Conservation (phyloP, 23 red algal species). For the Gracilaria caudata region DNA sequence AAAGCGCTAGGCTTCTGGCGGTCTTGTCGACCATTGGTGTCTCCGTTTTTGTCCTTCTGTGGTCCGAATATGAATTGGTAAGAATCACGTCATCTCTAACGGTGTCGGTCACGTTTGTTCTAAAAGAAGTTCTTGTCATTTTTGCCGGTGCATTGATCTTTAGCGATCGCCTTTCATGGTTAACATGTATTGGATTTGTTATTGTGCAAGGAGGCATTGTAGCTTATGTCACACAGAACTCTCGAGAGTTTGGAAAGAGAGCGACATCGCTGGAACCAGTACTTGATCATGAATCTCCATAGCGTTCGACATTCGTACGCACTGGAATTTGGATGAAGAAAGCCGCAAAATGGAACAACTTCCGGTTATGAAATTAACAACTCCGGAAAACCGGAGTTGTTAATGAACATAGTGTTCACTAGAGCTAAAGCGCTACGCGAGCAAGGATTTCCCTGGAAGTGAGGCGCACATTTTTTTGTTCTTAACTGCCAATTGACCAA, state of each 20-base stretch:
- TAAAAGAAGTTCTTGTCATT: conserved; percentile 88
- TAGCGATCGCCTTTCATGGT: conserved; percentile 58
- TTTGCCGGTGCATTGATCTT: conserved; percentile 83
- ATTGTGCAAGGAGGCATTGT: conserved; percentile 70
- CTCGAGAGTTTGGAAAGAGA: not conserved
- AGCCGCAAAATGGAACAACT: no score
- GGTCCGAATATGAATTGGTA: conserved; percentile 92
- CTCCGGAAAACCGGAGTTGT: no score
- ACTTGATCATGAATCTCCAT: not conserved
- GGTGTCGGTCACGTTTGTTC: conserved; percentile 77
- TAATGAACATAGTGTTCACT: not conserved
- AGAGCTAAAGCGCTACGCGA: not conserved
- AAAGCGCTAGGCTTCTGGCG: conserved; percentile 13
- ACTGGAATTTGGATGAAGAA: no score
- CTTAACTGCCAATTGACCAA: not conserved
- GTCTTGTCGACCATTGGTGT: conserved; percentile 62
- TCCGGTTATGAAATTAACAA: no score
- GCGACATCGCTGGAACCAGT: not conserved
- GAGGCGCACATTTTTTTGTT: not conserved
- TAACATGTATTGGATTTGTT: conserved; percentile 62
- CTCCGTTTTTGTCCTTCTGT: conserved; percentile 79
- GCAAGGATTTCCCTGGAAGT: not conserved
- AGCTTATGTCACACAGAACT: conserved; percentile 13
- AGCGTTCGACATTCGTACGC: not conserved
- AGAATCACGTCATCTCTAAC: conserved; percentile 77